phyloP scores from a whole-genome alignment of 129 eudicot species.

The Deinandra increscens region DNA sequence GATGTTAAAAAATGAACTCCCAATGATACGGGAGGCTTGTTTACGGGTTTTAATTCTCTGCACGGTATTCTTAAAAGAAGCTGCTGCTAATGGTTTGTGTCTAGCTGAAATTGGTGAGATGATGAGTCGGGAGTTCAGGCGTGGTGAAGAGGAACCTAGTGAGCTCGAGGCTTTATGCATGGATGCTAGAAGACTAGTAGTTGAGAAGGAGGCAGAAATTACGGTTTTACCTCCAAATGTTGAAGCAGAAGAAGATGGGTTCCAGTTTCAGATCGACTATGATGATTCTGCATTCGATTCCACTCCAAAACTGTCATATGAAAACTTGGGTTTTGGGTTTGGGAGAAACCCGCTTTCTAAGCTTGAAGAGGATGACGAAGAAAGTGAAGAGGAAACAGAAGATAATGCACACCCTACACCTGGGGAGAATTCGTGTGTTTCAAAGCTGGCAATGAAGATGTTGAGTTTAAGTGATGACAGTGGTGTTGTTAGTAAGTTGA shows the following conservation, averaged over 20 bases:
- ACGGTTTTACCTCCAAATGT: constrained; percentile 36
- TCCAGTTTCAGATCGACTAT: constrained; percentile 67
- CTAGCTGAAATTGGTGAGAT: constrained; percentile 95
- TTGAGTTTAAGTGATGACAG: constrained; percentile 52
- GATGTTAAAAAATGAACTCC: constrained; percentile 72
- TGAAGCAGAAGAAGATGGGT: constrained; percentile 49
- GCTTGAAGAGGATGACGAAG: constrained; percentile 52
- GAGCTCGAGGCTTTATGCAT: constrained; percentile 85
- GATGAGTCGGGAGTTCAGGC: constrained; percentile 85
- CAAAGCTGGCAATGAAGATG: constrained; percentile 51
- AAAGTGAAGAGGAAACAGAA: constrained; percentile 28
- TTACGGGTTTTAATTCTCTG: constrained; percentile 72
- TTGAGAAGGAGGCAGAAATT: constrained; percentile 44
- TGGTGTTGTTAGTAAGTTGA: constrained; percentile 12
- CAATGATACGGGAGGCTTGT: constrained; percentile 88
- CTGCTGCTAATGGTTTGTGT: constrained; percentile 79
- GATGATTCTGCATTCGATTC: constrained; percentile 52
- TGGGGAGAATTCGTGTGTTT: constrained; percentile 29
- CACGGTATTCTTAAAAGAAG: constrained; percentile 84
- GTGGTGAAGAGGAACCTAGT: constrained; percentile 96
- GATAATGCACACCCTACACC: background rate
- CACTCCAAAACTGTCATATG: constrained; percentile 41
- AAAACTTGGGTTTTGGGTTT: constrained; percentile 41
- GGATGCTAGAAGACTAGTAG: constrained; percentile 72
- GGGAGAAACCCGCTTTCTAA: constrained; percentile 66